A percentile compares a stretch with the other conserved stretches of the same genome.
These are phyloP conservation scores for Talaromyces ruber DNA, from an alignment of 495 filamentous ascomycete genomes.

Conservation along the genomic window DNA sequence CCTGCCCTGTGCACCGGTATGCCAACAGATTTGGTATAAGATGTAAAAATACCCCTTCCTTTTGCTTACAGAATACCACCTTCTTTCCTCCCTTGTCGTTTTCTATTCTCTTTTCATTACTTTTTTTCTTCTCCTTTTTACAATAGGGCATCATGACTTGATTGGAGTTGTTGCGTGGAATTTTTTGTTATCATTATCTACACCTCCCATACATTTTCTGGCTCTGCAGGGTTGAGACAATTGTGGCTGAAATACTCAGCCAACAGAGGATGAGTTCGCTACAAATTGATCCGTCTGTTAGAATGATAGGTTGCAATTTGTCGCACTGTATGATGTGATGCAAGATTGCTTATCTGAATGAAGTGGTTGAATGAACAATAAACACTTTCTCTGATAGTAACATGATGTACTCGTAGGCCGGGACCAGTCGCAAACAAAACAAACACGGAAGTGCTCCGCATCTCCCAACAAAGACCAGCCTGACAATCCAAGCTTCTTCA, in stretches of 20 bases:
- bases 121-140: conserved; percentile 9
- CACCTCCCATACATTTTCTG: neutral
- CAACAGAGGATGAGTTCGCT: neutral
- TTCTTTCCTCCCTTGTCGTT: conserved; percentile 1
- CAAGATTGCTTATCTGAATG: neutral
- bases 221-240: neutral
- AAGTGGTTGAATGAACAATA: neutral
- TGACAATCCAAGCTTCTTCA: neutral
- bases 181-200: neutral
- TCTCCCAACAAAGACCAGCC: neutral
- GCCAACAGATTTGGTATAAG: neutral
- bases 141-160: conserved; percentile 3
- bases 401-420: neutral
- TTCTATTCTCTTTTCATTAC: neutral
- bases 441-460: conserved; percentile 1
- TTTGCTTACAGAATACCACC: neutral
- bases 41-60: conserved; percentile 8
- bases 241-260: neutral
- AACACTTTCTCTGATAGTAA: too few relatives aligned
- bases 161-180: neutral
- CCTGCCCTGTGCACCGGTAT: neutral
- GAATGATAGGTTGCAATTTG: neutral
- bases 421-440: neutral
- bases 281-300: neutral
- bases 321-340: neutral